Base-by-base conservation (phyloP, 192 early-diverging fungal species). In the Ambispora gerdemannii region DNA sequence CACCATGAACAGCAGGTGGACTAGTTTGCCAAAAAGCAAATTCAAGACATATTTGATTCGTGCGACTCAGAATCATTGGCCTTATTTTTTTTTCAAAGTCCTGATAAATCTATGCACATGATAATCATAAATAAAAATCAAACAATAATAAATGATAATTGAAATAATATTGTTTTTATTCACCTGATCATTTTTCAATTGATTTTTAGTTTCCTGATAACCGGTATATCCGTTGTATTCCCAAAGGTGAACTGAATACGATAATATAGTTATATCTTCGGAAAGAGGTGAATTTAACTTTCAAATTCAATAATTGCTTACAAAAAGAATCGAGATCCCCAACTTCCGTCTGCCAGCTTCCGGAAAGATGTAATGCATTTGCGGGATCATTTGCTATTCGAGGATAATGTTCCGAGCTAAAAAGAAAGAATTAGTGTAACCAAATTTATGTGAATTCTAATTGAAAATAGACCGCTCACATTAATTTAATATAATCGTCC, bases 151-250 rank as follows among this genome's bases (percentile, higher is more conserved):
- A 24, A 55, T 73, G 51, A 6, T 20, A 43, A 43, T 43, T 3
- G 15, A 33, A 25, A 24, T 33, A 36, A 13, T 30, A n/a, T 30
- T 0, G 1, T 24, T 55, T 13, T 28, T n/a, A 76, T 79, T 76
- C 77, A 88, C 87, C 17, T 80, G 73, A 65, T 94, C 91, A 22
- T 81, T 74, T 2, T 77, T 75, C 56, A 92, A 81, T 59, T 84
- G 70, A 8, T 75, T 71, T 69, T 86, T 83, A 11, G 89, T 89
- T 47, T 87, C 79, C 30, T 87, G 77, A 75, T 93, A 90, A 15
- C 90, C 93, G 13, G 82, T 84, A 67, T 97, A 97, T 7, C 93
- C 90, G 70, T 93, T 80, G 81, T 95, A 97, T 78, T 97, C 92
- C 95, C 95, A 97, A 71, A 97, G 87, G 66, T 97, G 95, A 49